Percentiles rank a stretch among this genome's conserved stretches.
Evolutionary conservation across 139 green algal genomes (phyloP).

Genomic region (Chlorella sp.): DNA sequence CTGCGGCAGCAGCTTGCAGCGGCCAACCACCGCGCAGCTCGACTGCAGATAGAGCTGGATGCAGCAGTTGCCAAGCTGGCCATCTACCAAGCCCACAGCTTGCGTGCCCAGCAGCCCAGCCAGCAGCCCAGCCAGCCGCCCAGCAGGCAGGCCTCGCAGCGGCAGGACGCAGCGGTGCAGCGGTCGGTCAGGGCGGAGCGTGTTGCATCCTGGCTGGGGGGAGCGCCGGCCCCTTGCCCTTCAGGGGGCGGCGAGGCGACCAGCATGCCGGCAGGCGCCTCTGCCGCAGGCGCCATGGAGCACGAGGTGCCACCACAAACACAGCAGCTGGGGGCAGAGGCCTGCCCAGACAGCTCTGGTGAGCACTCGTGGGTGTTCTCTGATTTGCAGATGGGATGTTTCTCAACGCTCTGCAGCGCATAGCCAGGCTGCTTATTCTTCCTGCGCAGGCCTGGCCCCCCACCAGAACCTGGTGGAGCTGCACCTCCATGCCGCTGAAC

Average conservation of each 20-base stretch:
- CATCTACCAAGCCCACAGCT: neutral
- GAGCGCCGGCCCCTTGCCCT: no score
- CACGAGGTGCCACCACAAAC: no score
- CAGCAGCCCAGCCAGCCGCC: neutral
- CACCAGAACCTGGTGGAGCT: conserved; percentile 34
- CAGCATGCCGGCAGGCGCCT: no score
- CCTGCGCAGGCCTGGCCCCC: neutral
- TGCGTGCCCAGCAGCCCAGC: neutral
- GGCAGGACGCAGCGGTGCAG: neutral
- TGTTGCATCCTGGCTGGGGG: no score
- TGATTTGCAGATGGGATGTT: neutral
- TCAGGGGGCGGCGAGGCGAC: no score
- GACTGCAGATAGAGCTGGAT: conserved; percentile 38
- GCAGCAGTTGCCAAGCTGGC: conserved; percentile 17
- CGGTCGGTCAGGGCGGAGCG: no score
- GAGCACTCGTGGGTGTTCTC: neutral
- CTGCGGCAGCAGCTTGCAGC: conserved; percentile 26
- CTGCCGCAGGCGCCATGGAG: no score
- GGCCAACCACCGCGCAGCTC: neutral
- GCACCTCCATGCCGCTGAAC: conserved; percentile 15
- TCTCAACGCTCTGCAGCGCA: no score
- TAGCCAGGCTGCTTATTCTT: no score
- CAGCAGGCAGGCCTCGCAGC: neutral
- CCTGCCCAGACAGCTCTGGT: no score
- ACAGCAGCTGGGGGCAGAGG: no score